Conservation (phyloP, 106 monocot species). For the Gastrodia elata region DNA sequence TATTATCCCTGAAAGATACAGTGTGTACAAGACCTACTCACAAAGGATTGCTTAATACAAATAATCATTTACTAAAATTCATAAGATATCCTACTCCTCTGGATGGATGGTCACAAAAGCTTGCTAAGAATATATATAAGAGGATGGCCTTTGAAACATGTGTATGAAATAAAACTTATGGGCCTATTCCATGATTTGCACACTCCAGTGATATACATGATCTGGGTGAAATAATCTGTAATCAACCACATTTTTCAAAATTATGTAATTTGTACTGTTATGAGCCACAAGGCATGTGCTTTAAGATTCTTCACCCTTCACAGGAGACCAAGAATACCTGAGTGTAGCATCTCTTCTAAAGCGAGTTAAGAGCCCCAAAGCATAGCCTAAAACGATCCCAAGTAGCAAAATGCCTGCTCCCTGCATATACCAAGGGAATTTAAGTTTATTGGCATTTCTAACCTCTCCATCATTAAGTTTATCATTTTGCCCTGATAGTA, state of each 20-base stretch:
- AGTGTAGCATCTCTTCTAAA: constrained; percentile 26
- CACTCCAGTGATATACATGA: not conserved
- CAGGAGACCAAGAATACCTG: constrained; percentile 51
- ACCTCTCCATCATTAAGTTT: not conserved
- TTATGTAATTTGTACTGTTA: not conserved
- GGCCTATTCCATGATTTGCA: not conserved
- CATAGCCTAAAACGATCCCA: constrained; percentile 54
- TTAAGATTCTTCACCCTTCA: constrained; percentile 53
- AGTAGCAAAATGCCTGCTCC: constrained; percentile 33
- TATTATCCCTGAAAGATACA: not conserved
- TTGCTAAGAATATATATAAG: not conserved
- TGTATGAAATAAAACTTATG: not conserved
- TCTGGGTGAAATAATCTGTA: not conserved
- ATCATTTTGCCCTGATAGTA: constrained; percentile 22
- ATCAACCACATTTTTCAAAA: not conserved
- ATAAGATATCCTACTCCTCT: not conserved
- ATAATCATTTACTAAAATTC: not conserved
- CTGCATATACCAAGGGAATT: constrained; percentile 22
- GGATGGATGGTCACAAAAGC: not conserved
- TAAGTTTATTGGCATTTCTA: not conserved
- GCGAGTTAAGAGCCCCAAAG: constrained; percentile 48
- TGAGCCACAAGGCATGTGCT: not conserved
- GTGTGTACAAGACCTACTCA: not conserved
- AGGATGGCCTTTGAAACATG: not conserved
- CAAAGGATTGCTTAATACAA: not conserved